Base-by-base conservation (phyloP, 768 basidiomycete genomes). In the Suillus americanus region DNA sequence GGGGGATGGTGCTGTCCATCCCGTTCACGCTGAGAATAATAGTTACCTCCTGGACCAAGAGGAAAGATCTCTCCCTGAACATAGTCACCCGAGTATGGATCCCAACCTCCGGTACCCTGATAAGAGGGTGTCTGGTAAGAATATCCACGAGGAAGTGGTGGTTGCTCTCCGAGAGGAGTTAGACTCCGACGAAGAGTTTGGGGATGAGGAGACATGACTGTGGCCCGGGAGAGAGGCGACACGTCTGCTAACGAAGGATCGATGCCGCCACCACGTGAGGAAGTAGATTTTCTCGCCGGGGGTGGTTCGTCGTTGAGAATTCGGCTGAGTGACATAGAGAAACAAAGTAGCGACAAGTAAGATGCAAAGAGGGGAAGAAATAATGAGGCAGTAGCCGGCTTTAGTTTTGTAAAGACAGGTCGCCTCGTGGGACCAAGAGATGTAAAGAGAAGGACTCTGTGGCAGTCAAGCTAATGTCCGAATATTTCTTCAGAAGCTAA, bases 301-400 rank as follows among this genome's bases (percentile, higher is more conserved):
- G 80, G 76, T 50, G 89, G 83, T 68, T 90, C 87, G 78, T 91
- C 86, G 78, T 92, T 92, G 78, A 92, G 86, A 66, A 92, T 92
- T 69, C 86, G 83, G 70, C 86, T 87, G 75, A 92, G 86, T 60
- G 91, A 92, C 90, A 92, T 92, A 76, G 65, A 70, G 51, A 62
- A 64, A 37, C 28, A 59, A 64, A 59, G 54, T 53, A 37, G 28
- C 8, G 48, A 54, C 56, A 55, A 66, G 62, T 62, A 43, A 46
- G 35, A 46, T 9, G 38, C 55, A 60, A 51, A 54, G 54, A 65
- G 64, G 20, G 61, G 38, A 64, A 51, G 55, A 51, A 46, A 61
- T 60, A 59, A 67, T 33, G 68, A 53, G 60, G 64, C 33, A 57
- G 68, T 62, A 61, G 66, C 62, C 38, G 66, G 60, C 64, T 66